Evolutionary conservation across 345 rosid genomes (phyloP).

Genomic region (Hibiscus tridactylites): DNA sequence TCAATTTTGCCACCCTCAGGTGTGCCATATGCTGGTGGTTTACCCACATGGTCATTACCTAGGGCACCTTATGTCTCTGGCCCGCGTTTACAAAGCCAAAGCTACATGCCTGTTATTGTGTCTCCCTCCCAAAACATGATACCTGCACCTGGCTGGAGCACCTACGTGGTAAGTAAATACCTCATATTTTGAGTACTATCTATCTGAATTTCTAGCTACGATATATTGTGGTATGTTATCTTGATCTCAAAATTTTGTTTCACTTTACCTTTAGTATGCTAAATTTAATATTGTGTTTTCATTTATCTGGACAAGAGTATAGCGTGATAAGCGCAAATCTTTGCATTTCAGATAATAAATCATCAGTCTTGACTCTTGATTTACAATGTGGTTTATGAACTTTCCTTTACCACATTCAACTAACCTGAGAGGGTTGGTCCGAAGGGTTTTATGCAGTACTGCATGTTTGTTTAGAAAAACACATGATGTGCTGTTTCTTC

Average conservation of each 20-base stretch:
- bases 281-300: not conserved
- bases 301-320: not conserved
- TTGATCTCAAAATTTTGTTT: not conserved
- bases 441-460: not conserved
- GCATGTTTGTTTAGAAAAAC: not conserved
- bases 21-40: slow-evolving; percentile 29
- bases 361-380: not conserved
- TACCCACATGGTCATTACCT: slow-evolving; percentile 46
- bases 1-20: slow-evolving; percentile 41
- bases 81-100: slow-evolving; percentile 42
- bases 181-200: not conserved
- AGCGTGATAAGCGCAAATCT: too few relatives aligned
- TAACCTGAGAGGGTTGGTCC: not conserved
- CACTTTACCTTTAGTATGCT: not conserved
- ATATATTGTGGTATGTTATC: not conserved
- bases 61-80: slow-evolving; percentile 42
- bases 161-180: slow-evolving; percentile 47
- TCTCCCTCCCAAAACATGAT: slow-evolving; percentile 43
- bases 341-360: not conserved
- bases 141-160: slow-evolving; percentile 59
- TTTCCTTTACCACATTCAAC: not conserved
- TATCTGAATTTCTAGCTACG: not conserved
- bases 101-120: slow-evolving; percentile 43
- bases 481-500: not conserved
- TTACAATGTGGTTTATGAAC: not conserved